Conservation (phyloP, 2,329 filamentous ascomycete genomes). For the Periglandula ipomoeae region DNA sequence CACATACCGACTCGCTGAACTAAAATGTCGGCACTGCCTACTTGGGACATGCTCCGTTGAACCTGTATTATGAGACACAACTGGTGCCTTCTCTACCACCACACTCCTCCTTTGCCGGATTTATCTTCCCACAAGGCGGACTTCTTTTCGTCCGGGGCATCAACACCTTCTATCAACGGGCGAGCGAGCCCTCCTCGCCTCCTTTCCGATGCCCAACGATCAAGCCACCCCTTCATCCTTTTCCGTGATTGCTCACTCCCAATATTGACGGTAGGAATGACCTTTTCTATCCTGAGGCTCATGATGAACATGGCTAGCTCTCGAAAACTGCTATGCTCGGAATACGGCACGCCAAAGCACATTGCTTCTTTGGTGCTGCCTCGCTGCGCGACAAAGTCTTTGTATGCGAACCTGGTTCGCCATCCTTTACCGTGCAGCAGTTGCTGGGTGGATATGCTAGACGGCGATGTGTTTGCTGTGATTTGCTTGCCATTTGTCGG, state of each 20-base stretch:
- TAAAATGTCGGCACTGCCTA: background rate
- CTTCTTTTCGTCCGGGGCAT: conserved; percentile 20
- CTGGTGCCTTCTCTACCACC: conserved; percentile 22
- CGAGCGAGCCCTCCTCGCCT: conserved; percentile 43
- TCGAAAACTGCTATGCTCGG: conserved; percentile 89
- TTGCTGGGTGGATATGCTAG: conserved; percentile 38
- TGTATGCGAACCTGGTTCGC: conserved; percentile 62
- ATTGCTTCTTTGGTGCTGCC: conserved; percentile 75
- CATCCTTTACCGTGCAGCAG: conserved; percentile 56
- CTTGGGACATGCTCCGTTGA: background rate
- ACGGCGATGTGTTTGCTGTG: conserved; percentile 39
- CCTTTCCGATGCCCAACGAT: conserved; percentile 52
- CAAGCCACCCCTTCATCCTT: conserved; percentile 57
- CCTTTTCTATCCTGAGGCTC: conserved; percentile 73
- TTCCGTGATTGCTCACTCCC: conserved; percentile 47
- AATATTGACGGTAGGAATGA: conserved; percentile 89
- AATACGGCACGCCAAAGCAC: conserved; percentile 92
- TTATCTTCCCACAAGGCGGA: conserved; percentile 30
- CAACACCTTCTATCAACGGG: conserved; percentile 31
- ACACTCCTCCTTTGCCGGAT: conserved; percentile 26
- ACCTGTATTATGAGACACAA: conserved; percentile 3
- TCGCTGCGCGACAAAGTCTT: conserved; percentile 69
- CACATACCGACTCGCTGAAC: background rate
- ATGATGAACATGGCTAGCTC: conserved; percentile 93
- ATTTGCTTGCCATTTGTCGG: conserved; percentile 51